These are phyloP conservation scores for Phoenix dactylifera DNA, from an alignment of 176 grass and related monocot species.

Conservation along the genomic window DNA sequence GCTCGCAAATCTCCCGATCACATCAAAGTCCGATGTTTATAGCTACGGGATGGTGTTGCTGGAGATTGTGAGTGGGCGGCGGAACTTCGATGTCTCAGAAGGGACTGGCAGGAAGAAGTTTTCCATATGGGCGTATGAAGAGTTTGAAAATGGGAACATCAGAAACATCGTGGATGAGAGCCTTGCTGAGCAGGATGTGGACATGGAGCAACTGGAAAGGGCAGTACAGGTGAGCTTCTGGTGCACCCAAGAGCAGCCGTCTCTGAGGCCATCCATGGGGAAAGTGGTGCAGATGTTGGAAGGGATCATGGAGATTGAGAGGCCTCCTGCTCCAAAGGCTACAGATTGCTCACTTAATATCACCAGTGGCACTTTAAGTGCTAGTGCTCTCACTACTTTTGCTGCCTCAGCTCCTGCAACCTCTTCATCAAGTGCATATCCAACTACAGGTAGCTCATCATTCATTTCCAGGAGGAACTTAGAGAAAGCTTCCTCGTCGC, in stretches of 20 bases:
- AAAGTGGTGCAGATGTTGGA: constrained; percentile 99
- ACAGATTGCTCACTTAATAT: constrained; percentile 15
- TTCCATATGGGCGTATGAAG: constrained; percentile 77
- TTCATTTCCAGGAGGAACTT: too few species aligned
- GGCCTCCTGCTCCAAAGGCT: constrained; percentile 66
- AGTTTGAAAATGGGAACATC: constrained; percentile 62
- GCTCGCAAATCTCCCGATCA: constrained; percentile 92
- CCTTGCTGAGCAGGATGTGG: constrained; percentile 38
- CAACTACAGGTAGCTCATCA: too few species aligned
- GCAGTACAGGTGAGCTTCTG: constrained; percentile 70
- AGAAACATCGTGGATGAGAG: constrained; percentile 32
- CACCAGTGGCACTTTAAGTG: constrained; percentile 20
- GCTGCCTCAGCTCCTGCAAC: too few species aligned
- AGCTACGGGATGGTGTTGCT: constrained; percentile 98
- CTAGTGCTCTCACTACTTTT: too few species aligned
- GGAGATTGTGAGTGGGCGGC: constrained; percentile 63
- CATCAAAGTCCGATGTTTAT: constrained; percentile 86
- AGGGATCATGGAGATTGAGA: constrained; percentile 71
- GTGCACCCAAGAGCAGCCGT: constrained; percentile 98
- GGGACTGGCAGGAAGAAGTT: constrained; percentile 78
- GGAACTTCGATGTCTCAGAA: constrained; percentile 80
- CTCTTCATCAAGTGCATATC: too few species aligned
- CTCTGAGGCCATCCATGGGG: constrained; percentile 78
- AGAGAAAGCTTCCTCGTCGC: too few species aligned
- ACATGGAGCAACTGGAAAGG: constrained; percentile 68